These are phyloP conservation scores for Boechera retrofracta DNA, from an alignment of 345 rosid species.

Conservation along the genomic window DNA sequence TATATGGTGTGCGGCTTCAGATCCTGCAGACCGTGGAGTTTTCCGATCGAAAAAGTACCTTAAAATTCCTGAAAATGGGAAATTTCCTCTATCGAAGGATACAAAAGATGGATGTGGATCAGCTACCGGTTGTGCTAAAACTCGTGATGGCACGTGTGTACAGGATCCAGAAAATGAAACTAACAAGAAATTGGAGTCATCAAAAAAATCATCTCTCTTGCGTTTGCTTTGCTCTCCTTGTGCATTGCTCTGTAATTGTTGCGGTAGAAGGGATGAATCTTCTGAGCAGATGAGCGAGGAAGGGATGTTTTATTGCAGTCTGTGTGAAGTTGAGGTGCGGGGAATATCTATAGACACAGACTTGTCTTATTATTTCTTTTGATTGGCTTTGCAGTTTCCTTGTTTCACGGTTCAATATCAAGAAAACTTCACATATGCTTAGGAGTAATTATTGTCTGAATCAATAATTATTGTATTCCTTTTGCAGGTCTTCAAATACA, in stretches of 20 bases:
- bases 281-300: constrained; percentile 85
- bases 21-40: constrained; percentile 87
- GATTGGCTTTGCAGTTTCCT: constrained; percentile 1
- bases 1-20: constrained; percentile 90
- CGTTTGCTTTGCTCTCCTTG: constrained; percentile 65
- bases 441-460: not conserved
- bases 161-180: constrained; percentile 46
- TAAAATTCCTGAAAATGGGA: constrained; percentile 57
- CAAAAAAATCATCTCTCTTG: constrained; percentile 53
- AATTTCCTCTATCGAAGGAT: constrained; percentile 53
- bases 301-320: constrained; percentile 97
- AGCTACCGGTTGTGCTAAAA: constrained; percentile 58
- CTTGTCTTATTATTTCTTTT: not conserved
- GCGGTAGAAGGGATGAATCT: constrained; percentile 60
- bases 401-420: not conserved
- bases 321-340: constrained; percentile 95
- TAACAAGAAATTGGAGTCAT: constrained; percentile 48
- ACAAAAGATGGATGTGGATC: constrained; percentile 73
- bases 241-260: constrained; percentile 64
- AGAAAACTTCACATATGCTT: constrained; percentile 4
- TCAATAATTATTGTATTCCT: constrained; percentile 16
- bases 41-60: constrained; percentile 82
- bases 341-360: constrained; percentile 18
- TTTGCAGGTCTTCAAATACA: constrained; percentile 86
- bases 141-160: constrained; percentile 53